Evolutionary conservation across 208 protist species (phyloP).

Genomic region (Leishmania arabica): DNA sequence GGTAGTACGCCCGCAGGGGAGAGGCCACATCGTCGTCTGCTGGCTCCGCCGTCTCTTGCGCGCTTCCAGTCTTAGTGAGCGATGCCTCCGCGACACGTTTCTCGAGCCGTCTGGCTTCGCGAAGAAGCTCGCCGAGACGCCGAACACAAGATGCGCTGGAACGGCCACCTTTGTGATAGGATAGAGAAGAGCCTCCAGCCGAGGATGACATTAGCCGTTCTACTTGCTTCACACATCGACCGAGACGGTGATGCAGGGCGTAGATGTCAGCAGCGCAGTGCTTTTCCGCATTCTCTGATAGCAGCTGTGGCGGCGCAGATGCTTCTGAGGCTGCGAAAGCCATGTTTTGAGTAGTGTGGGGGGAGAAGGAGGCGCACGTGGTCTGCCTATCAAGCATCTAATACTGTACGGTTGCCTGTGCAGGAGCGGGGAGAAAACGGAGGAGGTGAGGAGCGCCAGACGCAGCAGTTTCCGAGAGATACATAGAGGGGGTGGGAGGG

Average conservation of each 20-base stretch:
- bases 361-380: neutral
- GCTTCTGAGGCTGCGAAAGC: neutral
- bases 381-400: neutral
- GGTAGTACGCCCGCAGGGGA: constrained; percentile 19
- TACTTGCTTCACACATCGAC: constrained; percentile 2
- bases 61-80: neutral
- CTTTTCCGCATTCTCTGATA: constrained; percentile 5
- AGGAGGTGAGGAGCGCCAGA: neutral
- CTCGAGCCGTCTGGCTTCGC: constrained; percentile 12
- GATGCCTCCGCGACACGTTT: neutral
- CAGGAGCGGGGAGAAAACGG: neutral
- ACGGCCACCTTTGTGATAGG: neutral
- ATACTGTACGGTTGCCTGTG: neutral
- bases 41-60: neutral
- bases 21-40: neutral
- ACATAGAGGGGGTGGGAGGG: neutral
- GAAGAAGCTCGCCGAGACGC: constrained; percentile 20
- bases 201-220: neutral
- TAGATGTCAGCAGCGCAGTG: constrained; percentile 20
- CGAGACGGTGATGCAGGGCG: constrained; percentile 17
- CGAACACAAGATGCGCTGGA: constrained; percentile 2
- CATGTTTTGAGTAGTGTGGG: neutral
- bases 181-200: neutral
- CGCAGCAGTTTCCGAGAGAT: neutral
- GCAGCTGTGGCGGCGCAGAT: neutral